Evolutionary conservation across 192 early-diverging fungal species (phyloP), one percentile per base, ranked within the genome.

Genomic region (Diversispora epigaea): DNA sequence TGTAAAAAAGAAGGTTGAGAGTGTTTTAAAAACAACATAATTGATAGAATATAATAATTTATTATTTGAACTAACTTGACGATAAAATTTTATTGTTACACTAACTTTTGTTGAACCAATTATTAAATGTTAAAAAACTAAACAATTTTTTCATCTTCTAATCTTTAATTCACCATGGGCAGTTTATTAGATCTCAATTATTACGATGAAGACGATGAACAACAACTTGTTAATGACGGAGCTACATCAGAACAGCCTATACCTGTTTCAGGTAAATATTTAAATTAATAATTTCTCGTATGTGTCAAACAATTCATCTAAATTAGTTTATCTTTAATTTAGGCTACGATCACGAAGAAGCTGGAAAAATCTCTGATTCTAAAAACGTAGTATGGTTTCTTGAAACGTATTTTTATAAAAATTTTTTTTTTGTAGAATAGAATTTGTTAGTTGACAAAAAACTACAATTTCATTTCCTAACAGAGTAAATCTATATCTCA

Each of bases 341-440:
- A 67, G 45, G 44, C 6, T 39, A 15, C 15, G 65, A 44, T 68
- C 44, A 47, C 41, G 66, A 50, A 14, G 45, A 22, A 17, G 12
- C 15, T 15, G 61, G 39, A 63, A 14, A 22, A 39, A 40, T 9
- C 40, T 41, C 17, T 63, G 32, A 32, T 17, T 12, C 19, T 8
- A 73, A 47, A 73, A 73, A 73, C 57, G 71, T 73, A 73, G 57
- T 73, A 73, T 73, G 71, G 71, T 73, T 73, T 73, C 52, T 73
- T 57, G 39, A 70, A 54, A 4, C 3, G 10, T 19, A 43, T 68
- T 69, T 70, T 19, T 40, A 32, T 64, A 32, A 41, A 32, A 17
- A 25, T 54, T n/a, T 70, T 12, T 21, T 11, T 11, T 54, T 32
- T 49, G 21, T 45, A 32, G 68, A 40, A 49, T 43, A 70, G 50